phyloP scores from a whole-genome alignment of 257 asterid species.

The Agastache rugosa region DNA sequence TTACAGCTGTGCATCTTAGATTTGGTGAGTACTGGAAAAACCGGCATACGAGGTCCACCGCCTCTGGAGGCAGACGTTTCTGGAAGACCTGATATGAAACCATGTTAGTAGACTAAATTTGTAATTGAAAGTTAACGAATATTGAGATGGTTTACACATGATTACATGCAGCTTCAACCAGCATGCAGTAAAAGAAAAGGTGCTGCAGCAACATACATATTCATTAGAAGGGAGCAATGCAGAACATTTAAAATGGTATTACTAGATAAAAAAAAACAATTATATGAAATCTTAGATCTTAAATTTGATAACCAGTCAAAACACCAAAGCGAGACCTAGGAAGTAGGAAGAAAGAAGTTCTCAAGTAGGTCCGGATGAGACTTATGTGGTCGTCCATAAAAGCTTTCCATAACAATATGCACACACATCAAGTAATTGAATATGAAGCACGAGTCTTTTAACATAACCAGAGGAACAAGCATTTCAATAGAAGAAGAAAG shows the following conservation, averaged over 20 bases:
- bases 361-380: slow-evolving; percentile 15
- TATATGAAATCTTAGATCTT: not conserved
- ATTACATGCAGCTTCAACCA: slow-evolving; percentile 29
- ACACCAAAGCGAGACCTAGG: not conserved
- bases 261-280: not conserved
- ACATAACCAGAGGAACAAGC: slow-evolving; percentile 5
- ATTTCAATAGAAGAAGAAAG: not conserved
- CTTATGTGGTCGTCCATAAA: not conserved
- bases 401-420: not conserved
- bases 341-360: slow-evolving; percentile 12
- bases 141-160: slow-evolving; percentile 32
- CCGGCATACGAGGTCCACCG: slow-evolving; percentile 91
- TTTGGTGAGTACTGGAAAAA: slow-evolving; percentile 97
- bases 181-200: slow-evolving; percentile 15
- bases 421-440: slow-evolving; percentile 8
- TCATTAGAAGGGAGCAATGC: not conserved
- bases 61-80: slow-evolving; percentile 97
- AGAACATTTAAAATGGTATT: not conserved
- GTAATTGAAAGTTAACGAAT: slow-evolving; percentile 4
- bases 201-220: not conserved
- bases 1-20: slow-evolving; percentile 98
- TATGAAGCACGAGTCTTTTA: not conserved
- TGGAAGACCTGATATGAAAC: slow-evolving; percentile 79
- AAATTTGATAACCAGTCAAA: slow-evolving; percentile 1
- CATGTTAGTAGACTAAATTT: slow-evolving; percentile 20